Base-by-base conservation (phyloP, 2,329 filamentous ascomycete genomes). In the Rhexocercosporidium sp. region DNA sequence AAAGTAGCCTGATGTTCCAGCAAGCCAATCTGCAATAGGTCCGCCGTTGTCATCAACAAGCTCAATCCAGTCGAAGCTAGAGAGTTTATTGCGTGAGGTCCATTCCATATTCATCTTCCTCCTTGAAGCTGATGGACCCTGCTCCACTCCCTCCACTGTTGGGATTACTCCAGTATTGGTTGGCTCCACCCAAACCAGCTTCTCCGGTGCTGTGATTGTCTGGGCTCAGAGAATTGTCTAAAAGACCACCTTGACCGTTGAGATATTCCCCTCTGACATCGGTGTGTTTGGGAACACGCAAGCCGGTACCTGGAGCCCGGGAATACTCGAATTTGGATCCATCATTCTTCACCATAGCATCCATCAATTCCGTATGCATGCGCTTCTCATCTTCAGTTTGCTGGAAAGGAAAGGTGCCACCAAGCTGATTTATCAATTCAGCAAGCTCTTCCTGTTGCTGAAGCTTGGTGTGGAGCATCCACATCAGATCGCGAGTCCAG, bases 401-500 rank as follows among this genome's bases (percentile, higher is more conserved):
- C 75, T 94, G 90, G 75, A 96, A 94, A 0, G 93, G 92, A 79
- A 92, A 92, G 16, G 85, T 85, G 9, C 90, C 90, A 51, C 93
- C 93, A 16, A 94, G 84, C 67, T 90, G 88, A 37, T 85, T 83
- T 66, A 97, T 90, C 61, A 87, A 83, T 75, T 94, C 91, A 74
- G 92, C 88, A 59, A 98, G 86, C 77, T 97, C 92, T 70, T 96
- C 91, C 79, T 97, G 93, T 77, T 95, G 92, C 77, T 96, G 90
- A 71, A 97, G 86, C 81, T 97, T 97, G 76, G 92, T 86, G 77
- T 97, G 90, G 67, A 97, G 83, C 82, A 96, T 91, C 96, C 96
- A 98, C 93, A 98, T 97, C 62, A 99, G 85, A 81, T 99, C 96
- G 70, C 95, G 89, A 69, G 93, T 97, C 96, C 96, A 99, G 80